These are phyloP conservation scores for Penicillium oxalicum DNA, from an alignment of 2,329 filamentous ascomycete genomes.

Conservation along the genomic window DNA sequence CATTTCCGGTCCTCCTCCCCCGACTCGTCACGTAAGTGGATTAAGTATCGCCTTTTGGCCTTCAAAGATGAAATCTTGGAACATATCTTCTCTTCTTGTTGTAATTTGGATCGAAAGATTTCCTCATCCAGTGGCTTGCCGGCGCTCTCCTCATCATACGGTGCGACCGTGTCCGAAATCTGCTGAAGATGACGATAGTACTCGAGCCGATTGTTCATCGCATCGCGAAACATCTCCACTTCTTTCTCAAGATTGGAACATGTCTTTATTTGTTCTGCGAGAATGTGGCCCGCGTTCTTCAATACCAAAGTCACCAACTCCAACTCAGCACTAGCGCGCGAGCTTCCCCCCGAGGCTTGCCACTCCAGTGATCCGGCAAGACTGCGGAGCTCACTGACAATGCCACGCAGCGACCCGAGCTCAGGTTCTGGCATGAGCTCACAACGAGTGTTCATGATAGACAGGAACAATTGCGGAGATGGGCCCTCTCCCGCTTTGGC, in stretches of 20 bases:
- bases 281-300: conserved; percentile 50
- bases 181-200: conserved; percentile 87
- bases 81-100: conserved; percentile 48
- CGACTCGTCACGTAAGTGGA: conserved; percentile 57
- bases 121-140: conserved; percentile 51
- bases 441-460: conserved; percentile 44
- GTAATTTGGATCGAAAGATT: conserved; percentile 39
- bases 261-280: conserved; percentile 48
- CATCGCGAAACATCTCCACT: conserved; percentile 65
- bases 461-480: conserved; percentile 58
- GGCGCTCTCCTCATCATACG: conserved; percentile 59
- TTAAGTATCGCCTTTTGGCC: conserved; percentile 69
- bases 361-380: conserved; percentile 56
- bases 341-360: conserved; percentile 49
- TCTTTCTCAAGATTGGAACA: conserved; percentile 54
- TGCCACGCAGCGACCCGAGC: conserved; percentile 62
- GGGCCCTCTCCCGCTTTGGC: conserved; percentile 63
- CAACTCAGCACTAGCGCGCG: conserved; percentile 57
- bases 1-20: conserved; percentile 64
- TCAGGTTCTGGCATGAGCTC: conserved; percentile 41
- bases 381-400: conserved; percentile 64
- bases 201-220: conserved; percentile 80
- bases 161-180: conserved; percentile 80
- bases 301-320: conserved; percentile 60
- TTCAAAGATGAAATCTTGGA: conserved; percentile 57